Conservation (phyloP, 176 grass and related monocot species). For the Pontederia crassipes region DNA sequence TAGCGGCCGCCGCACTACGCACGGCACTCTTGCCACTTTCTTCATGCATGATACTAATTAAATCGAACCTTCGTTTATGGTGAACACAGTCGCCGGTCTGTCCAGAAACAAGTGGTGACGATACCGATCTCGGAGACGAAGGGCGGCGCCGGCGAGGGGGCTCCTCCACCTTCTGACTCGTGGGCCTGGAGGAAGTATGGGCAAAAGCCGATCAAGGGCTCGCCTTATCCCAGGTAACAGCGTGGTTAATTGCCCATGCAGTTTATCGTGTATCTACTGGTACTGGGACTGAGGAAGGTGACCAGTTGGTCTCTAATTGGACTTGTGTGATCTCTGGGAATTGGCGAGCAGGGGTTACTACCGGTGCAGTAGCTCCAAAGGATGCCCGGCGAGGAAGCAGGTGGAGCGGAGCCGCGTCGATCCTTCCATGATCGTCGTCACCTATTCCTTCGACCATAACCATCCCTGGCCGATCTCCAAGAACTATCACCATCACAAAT, state of each 20-base stretch:
- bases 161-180: constrained; percentile 56
- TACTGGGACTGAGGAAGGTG: too few relatives aligned
- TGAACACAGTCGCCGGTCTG: constrained; percentile 55
- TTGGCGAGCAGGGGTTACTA: constrained; percentile 12
- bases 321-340: too few relatives aligned
- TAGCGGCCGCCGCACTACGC: neutral
- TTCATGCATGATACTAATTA: neutral
- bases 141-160: constrained; percentile 59
- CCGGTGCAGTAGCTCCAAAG: constrained; percentile 87
- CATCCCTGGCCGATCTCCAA: constrained; percentile 51
- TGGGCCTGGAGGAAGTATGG: constrained; percentile 97
- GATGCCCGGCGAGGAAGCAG: constrained; percentile 89
- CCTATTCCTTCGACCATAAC: constrained; percentile 90
- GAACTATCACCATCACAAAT: constrained; percentile 24
- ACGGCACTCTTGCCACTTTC: neutral
- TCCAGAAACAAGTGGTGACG: constrained; percentile 78
- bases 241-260: neutral
- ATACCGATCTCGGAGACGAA: constrained; percentile 42
- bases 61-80: neutral
- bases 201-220: constrained; percentile 97
- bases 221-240: constrained; percentile 65
- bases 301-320: too few relatives aligned
- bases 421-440: constrained; percentile 69
- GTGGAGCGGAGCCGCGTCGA: constrained; percentile 75
- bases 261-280: too few relatives aligned